Evolutionary conservation across 2,329 filamentous ascomycete species (phyloP).

Genomic region (Aspergillus sp.): DNA sequence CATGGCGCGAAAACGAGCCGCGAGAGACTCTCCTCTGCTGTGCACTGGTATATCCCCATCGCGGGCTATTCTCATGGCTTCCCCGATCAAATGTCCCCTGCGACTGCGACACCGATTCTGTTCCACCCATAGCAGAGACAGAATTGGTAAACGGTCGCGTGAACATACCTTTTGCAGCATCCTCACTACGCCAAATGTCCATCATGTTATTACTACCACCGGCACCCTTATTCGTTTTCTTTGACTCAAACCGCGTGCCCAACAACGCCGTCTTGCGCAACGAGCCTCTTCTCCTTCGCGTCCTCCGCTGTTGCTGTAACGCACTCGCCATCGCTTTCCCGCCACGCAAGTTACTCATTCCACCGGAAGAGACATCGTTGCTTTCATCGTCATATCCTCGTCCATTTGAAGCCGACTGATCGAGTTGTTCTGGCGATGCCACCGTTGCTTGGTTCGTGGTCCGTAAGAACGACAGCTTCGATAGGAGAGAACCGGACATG

Average conservation of each 20-base stretch:
- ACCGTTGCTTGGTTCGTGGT: constrained; percentile 28
- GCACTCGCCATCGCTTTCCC: constrained; percentile 45
- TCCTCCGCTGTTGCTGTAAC: constrained; percentile 46
- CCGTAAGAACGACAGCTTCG: constrained; percentile 63
- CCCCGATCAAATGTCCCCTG: constrained; percentile 9
- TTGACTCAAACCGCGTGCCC: constrained; percentile 45
- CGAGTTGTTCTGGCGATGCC: neutral
- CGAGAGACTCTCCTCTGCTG: constrained; percentile 13
- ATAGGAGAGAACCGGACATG: constrained; percentile 59
- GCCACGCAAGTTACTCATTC: constrained; percentile 25
- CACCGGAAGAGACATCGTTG: constrained; percentile 8
- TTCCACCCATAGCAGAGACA: too few species aligned
- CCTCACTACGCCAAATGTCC: neutral
- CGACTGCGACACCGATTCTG: neutral
- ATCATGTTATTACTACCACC: neutral
- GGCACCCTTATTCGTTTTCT: constrained; percentile 20
- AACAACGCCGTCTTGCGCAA: constrained; percentile 80
- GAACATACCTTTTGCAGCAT: neutral
- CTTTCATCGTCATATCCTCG: constrained; percentile 16
- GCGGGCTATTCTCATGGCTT: neutral
- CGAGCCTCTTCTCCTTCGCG: constrained; percentile 71
- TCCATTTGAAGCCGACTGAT: too few species aligned
- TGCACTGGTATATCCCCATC: neutral
- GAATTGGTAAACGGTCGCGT: neutral
- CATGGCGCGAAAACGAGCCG: constrained; percentile 22